Evolutionary conservation across 78 protist genomes (phyloP).

Genomic region (Dictyostelium intermedium): DNA sequence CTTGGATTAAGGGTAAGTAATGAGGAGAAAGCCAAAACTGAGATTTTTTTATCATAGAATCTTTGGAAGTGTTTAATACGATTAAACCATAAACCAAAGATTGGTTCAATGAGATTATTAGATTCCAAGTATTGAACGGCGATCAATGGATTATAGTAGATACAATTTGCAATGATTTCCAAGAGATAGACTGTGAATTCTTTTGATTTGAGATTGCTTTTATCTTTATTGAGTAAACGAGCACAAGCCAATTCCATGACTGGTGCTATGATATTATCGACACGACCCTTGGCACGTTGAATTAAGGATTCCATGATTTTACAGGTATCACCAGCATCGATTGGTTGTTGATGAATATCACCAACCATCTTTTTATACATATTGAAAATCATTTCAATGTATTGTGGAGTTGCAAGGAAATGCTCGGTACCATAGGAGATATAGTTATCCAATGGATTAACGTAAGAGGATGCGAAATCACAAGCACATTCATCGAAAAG

Average conservation of each 20-base stretch:
- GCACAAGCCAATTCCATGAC: constrained; percentile 24
- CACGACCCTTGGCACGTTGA: constrained; percentile 62
- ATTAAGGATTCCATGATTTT: constrained; percentile 76
- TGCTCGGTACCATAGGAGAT: constrained; percentile 71
- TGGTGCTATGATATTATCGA: constrained; percentile 39
- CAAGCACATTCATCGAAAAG: constrained; percentile 57
- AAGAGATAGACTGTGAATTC: constrained; percentile 51
- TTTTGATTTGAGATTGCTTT: constrained; percentile 29
- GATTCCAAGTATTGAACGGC: constrained; percentile 12
- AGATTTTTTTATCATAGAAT: constrained; percentile 69
- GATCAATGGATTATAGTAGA: constrained; percentile 52
- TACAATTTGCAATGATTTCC: constrained; percentile 67
- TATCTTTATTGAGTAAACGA: constrained; percentile 29
- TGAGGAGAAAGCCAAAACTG: constrained; percentile 46
- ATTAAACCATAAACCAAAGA: constrained; percentile 52
- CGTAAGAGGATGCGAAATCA: constrained; percentile 41
- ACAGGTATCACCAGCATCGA: constrained; percentile 57
- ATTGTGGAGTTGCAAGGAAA: constrained; percentile 45
- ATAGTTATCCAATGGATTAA: constrained; percentile 75
- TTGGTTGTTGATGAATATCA: constrained; percentile 5
- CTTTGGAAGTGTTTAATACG: constrained; percentile 52
- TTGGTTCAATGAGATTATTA: constrained; percentile 35
- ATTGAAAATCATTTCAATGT: constrained; percentile 12
- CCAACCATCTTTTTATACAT: constrained; percentile 63
- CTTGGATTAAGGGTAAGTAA: constrained; percentile 38